phyloP scores from a whole-genome alignment of 768 basidiomycete species.

The Tricholoma matsutake region DNA sequence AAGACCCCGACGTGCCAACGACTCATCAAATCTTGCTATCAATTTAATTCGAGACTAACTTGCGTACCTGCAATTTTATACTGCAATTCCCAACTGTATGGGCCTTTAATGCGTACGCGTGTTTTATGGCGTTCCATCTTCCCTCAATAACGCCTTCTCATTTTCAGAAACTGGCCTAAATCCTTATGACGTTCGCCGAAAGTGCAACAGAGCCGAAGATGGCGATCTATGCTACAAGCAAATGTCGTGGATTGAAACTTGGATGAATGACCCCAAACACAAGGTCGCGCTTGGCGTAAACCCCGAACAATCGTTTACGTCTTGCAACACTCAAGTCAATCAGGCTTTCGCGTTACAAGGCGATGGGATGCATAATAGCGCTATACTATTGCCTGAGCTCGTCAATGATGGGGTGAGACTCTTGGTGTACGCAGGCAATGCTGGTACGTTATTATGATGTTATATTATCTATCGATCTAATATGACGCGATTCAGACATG shows the following conservation, averaged over 20 bases:
- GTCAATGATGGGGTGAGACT: conserved; percentile 81
- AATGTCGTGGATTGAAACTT: conserved; percentile 85
- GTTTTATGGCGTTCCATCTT: neutral
- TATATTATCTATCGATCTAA: neutral
- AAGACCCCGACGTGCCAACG: conserved; percentile 76
- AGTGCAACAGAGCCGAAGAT: conserved; percentile 70
- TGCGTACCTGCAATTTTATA: conserved; percentile 77
- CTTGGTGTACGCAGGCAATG: conserved; percentile 87
- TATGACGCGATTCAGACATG: conserved; percentile 48
- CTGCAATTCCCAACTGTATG: conserved; percentile 73
- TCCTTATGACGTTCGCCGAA: conserved; percentile 81
- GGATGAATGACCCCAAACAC: conserved; percentile 74
- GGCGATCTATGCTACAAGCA: conserved; percentile 74
- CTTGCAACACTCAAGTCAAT: conserved; percentile 81
- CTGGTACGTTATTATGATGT: conserved; percentile 43
- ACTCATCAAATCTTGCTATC: conserved; percentile 70
- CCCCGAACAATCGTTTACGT: conserved; percentile 53
- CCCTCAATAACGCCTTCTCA: conserved; percentile 3
- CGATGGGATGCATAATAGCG: conserved; percentile 83
- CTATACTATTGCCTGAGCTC: conserved; percentile 73
- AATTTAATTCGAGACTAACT: conserved; percentile 53
- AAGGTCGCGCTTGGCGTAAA: conserved; percentile 81
- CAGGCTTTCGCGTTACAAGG: conserved; percentile 78
- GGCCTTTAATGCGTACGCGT: conserved; percentile 64
- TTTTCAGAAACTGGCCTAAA: conserved; percentile 67